phyloP scores from a whole-genome alignment of 495 filamentous ascomycete species.

The Saxophila tyrrhenica region DNA sequence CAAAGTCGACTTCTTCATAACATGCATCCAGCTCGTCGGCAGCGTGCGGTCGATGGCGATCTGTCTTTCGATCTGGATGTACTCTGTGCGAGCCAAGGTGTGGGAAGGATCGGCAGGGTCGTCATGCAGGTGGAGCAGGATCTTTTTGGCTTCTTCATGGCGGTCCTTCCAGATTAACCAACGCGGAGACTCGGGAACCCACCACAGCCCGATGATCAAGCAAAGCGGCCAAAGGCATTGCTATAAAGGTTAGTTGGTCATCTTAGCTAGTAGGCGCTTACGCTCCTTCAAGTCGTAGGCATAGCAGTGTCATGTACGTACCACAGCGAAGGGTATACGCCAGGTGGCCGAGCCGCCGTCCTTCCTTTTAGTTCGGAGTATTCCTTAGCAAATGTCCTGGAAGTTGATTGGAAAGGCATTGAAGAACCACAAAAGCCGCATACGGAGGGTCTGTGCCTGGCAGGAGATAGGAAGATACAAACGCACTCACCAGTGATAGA shows the following conservation, averaged over 20 bases:
- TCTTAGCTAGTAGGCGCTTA: no score
- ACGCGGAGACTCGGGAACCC: constrained; percentile 24
- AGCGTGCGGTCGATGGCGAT: constrained; percentile 21
- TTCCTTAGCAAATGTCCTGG: no score
- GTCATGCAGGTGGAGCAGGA: constrained; percentile 19
- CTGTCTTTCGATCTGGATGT: constrained; percentile 25
- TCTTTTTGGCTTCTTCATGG: constrained; percentile 21
- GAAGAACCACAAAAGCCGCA: no score
- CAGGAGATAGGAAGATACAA: no score
- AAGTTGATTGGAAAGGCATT: no score
- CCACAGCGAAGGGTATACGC: constrained; percentile 13
- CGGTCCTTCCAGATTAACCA: constrained; percentile 25
- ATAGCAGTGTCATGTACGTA: no score
- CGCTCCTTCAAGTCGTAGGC: no score
- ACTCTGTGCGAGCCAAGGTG: constrained; percentile 18
- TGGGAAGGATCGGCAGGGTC: constrained; percentile 20
- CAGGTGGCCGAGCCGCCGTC: constrained; percentile 12
- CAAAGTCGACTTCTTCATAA: constrained; percentile 23
- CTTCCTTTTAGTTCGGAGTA: no score
- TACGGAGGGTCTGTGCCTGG: no score
- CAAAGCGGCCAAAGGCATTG: constrained; percentile 17
- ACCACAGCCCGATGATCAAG: constrained; percentile 14
- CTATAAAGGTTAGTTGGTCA: no score
- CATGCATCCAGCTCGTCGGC: constrained; percentile 10
- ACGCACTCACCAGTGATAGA: background rate